Conservation (phyloP, 1,284 basidiomycete species). For the Xerocomus alliaceus region DNA sequence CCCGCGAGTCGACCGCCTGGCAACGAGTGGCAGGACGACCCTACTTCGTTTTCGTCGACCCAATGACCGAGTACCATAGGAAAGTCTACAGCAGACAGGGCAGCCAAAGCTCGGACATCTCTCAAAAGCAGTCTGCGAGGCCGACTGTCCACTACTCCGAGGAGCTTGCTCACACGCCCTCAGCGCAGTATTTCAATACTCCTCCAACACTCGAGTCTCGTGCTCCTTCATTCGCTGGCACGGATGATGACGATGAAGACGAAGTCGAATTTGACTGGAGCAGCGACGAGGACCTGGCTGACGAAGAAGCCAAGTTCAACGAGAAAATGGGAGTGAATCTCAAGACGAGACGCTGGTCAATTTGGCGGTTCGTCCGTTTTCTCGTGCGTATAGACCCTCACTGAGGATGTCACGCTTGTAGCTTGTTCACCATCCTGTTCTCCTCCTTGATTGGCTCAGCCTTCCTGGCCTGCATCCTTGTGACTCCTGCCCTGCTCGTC, state of each 20-base stretch:
- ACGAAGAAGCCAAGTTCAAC: slow-evolving; percentile 71
- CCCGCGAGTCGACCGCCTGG: slow-evolving; percentile 6
- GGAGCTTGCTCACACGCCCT: slow-evolving; percentile 38
- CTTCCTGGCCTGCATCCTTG: slow-evolving; percentile 65
- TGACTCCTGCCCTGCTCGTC: slow-evolving; percentile 64
- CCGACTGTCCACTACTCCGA: slow-evolving; percentile 63
- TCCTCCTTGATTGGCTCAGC: slow-evolving; percentile 75
- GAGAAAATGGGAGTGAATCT: slow-evolving; percentile 60
- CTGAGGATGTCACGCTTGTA: slow-evolving; percentile 34
- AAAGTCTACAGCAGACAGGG: slow-evolving; percentile 13
- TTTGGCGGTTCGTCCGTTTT: slow-evolving; percentile 55
- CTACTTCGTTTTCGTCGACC: slow-evolving; percentile 25
- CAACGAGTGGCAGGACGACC: slow-evolving; percentile 7
- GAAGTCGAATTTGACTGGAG: slow-evolving; percentile 71
- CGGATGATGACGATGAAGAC: slow-evolving; percentile 65
- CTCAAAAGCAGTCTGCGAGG: slow-evolving; percentile 26
- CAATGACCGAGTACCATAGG: slow-evolving; percentile 31
- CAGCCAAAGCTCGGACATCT: slow-evolving; percentile 22
- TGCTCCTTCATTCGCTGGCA: slow-evolving; percentile 56
- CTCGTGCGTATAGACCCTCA: not conserved
- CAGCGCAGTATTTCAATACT: slow-evolving; percentile 31
- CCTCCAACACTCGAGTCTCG: slow-evolving; percentile 46
- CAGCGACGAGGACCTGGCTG: slow-evolving; percentile 72
- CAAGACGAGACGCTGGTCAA: slow-evolving; percentile 55
- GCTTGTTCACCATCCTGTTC: slow-evolving; percentile 67